Evolutionary conservation across 2,329 filamentous ascomycete genomes (phyloP), one percentile per base, ranked within the genome.

Genomic region (Neoarthrinium moseri): DNA sequence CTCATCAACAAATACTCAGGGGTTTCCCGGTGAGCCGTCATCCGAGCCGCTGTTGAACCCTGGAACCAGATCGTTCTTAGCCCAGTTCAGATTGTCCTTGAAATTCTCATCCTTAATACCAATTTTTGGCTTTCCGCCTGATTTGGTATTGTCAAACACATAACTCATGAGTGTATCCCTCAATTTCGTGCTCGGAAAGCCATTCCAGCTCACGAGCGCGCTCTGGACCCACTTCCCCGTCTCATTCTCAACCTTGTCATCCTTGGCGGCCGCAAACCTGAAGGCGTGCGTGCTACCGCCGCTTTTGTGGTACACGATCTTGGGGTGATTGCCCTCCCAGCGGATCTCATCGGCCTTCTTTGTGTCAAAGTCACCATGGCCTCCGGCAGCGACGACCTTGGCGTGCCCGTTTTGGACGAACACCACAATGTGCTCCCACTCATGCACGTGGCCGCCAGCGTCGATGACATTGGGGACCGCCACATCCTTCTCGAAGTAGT

Each of bases 11-110:
- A n/a, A n/a, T n/a, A n/a, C n/a, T n/a, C n/a, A 37, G 6, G 59
- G 58, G 17, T 56, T 47, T 17, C 59, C 58, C 12, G 59, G 58
- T 12, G 58, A 61, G 3, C 56, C 58, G 13, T 59, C 59, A 17
- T 66, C 67, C 29, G 74, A 58, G 5, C 73, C 70, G 32, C 82
- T 69, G 51, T 85, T 78, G 36, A 84, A 40, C 10, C 37, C 37
- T 7, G 37, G 37, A 15, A 21, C 37, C 12, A 26, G 11, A 13
- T 90, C 49, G 7, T 47, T 50, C 21, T 55, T 51, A 4, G 58
- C 54, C 8, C 32, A 49, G n/a, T 61, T 52, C 1, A 62, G 48
- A 8, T 60, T 44, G 6, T 46, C 42, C 20, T 53, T 21, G 49
- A 55, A 61, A 29, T 45, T 51, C 12, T 32, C 20, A 40, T 62